Percentiles rank a stretch among this genome's conserved stretches.
phyloP scores from a whole-genome alignment of 352 stramenopile genomes.

The Globisporangium carolinianum region DNA sequence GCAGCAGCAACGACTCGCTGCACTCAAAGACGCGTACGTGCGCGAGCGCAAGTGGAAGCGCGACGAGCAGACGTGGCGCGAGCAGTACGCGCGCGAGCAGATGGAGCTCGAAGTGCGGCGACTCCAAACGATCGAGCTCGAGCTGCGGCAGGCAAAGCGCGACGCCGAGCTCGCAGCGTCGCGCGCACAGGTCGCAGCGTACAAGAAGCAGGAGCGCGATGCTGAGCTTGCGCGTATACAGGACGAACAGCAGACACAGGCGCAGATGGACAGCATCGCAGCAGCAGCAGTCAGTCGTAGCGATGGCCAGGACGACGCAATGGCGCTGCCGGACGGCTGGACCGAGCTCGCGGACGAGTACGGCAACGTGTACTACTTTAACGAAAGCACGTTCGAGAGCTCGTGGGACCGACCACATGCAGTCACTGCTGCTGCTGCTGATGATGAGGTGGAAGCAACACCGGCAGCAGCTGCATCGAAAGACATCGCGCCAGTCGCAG shows the following conservation, averaged over 20 bases:
- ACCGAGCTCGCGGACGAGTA: constrained; percentile 27
- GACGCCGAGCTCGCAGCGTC: constrained; percentile 53
- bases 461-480: too few species aligned
- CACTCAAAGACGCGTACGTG: constrained; percentile 52
- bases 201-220: constrained; percentile 23
- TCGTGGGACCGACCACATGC: constrained; percentile 29
- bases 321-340: constrained; percentile 19
- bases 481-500: not conserved
- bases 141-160: constrained; percentile 51
- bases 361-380: constrained; percentile 66
- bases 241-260: constrained; percentile 5
- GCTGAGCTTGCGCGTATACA: constrained; percentile 10
- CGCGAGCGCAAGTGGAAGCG: constrained; percentile 51
- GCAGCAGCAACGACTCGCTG: constrained; percentile 26
- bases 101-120: constrained; percentile 45
- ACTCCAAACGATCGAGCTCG: constrained; percentile 31
- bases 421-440: too few species aligned
- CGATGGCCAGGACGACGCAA: not conserved
- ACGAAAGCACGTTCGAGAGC: constrained; percentile 36
- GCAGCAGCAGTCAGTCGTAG: constrained; percentile 4
- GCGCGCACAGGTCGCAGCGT: constrained; percentile 37
- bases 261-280: constrained; percentile 5
- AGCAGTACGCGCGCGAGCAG: constrained; percentile 35
- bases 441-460: too few species aligned
- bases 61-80: constrained; percentile 33